Evolutionary conservation across 164 flowering plant genomes (phyloP).

Genomic region (Vitis cinerea): DNA sequence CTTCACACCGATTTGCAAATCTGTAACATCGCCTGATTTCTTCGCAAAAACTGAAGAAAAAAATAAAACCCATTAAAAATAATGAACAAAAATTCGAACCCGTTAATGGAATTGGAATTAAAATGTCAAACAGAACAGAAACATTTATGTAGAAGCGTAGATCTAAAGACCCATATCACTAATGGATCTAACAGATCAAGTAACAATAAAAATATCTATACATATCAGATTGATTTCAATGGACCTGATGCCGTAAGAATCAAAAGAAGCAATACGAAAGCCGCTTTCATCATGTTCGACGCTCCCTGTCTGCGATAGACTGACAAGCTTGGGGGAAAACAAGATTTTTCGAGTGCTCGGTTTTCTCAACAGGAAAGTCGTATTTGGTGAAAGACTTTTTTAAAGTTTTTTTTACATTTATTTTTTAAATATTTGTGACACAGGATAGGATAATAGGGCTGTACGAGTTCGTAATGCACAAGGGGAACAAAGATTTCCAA

Average conservation of each 20-base stretch:
- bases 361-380: no score
- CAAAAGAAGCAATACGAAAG: conserved; percentile 7
- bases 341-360: no score
- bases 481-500: no score
- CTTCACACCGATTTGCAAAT: conserved; percentile 84
- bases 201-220: not conserved
- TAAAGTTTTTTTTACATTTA: no score
- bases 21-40: conserved; percentile 61
- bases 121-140: not conserved
- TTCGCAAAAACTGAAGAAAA: conserved; percentile 47
- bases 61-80: not conserved
- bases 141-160: not conserved
- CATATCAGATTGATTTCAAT: no score
- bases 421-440: no score
- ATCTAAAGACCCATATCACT: not conserved
- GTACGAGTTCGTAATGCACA: no score
- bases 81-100: no score
- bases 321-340: no score
- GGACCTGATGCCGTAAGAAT: conserved; percentile 10
- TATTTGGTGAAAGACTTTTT: no score
- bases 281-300: not conserved
- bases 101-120: not conserved
- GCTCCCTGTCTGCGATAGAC: no score
- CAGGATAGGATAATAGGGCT: no score
- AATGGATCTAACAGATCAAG: not conserved